Conservation (phyloP, 1,139 yeast species). For the Pichia sp. region DNA sequence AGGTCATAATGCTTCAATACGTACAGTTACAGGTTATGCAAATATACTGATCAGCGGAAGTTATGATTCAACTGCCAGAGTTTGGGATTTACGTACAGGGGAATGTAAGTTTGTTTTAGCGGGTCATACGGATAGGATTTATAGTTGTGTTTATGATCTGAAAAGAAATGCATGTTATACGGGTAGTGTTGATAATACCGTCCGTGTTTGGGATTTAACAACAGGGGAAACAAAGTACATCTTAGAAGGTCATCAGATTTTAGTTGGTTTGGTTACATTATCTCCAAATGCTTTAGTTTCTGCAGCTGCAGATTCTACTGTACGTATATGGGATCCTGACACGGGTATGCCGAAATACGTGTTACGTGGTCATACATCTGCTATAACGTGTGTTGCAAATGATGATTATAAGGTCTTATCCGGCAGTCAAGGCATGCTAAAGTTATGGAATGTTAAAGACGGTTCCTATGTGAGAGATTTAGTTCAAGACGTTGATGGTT, state of each 20-base stretch:
- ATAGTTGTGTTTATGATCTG: slow-evolving; percentile 77
- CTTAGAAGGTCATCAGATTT: slow-evolving; percentile 77
- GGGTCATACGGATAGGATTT: slow-evolving; percentile 85
- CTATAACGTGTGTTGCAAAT: slow-evolving; percentile 91
- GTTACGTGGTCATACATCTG: slow-evolving; percentile 77
- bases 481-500: slow-evolving; percentile 67
- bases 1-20: slow-evolving; percentile 84
- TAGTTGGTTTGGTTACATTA: slow-evolving; percentile 81
- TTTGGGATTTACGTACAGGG: slow-evolving; percentile 81
- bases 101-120: slow-evolving; percentile 64
- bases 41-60: slow-evolving; percentile 84
- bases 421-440: slow-evolving; percentile 80
- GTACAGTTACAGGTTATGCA: slow-evolving; percentile 84
- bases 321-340: slow-evolving; percentile 88
- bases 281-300: slow-evolving; percentile 78
- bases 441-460: slow-evolving; percentile 73
- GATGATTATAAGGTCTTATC: slow-evolving; percentile 80
- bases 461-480: slow-evolving; percentile 75
- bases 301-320: slow-evolving; percentile 92
- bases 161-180: slow-evolving; percentile 76
- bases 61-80: slow-evolving; percentile 84
- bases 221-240: slow-evolving; percentile 63
- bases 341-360: slow-evolving; percentile 64
- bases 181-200: slow-evolving; percentile 87
- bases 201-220: slow-evolving; percentile 83